Evolutionary conservation across 257 asterid genomes (phyloP).

Genomic region (Solanum chiquidenum): DNA sequence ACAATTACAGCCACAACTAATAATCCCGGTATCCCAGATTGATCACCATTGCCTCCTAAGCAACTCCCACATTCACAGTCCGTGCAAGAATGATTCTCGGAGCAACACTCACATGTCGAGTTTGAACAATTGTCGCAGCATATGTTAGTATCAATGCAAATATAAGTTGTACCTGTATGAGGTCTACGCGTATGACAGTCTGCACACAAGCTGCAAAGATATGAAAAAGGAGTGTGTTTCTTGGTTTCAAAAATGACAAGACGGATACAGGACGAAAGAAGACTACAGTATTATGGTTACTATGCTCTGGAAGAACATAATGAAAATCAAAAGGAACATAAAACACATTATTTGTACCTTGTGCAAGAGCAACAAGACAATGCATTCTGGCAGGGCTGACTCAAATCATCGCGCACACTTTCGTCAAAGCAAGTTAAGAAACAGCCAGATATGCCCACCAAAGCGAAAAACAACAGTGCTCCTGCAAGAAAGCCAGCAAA

Average conservation of each 20-base stretch:
- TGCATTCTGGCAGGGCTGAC: constrained; percentile 86
- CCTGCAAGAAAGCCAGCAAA: constrained; percentile 33
- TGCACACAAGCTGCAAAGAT: constrained; percentile 62
- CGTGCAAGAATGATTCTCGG: constrained; percentile 22
- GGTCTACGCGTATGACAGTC: constrained; percentile 61
- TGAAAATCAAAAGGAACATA: background rate
- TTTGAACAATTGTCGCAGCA: constrained; percentile 71
- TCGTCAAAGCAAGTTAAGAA: constrained; percentile 89
- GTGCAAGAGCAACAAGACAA: constrained; percentile 88
- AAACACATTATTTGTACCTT: constrained; percentile 35
- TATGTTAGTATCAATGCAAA: constrained; percentile 89
- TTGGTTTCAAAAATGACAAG: no score
- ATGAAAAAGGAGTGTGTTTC: background rate
- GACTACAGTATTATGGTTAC: background rate
- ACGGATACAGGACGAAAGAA: no score
- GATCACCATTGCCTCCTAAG: constrained; percentile 72
- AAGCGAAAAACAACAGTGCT: constrained; percentile 75
- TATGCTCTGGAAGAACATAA: background rate
- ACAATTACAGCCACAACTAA: constrained; percentile 63
- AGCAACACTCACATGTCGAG: background rate
- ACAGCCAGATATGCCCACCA: constrained; percentile 89
- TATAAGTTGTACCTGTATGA: constrained; percentile 57
- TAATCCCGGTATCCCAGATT: constrained; percentile 68
- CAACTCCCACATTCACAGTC: constrained; percentile 85
- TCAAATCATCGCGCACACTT: constrained; percentile 80